phyloP scores from a whole-genome alignment of 1,139 yeast genomes.

The Sugiyamaella xylanicola region DNA sequence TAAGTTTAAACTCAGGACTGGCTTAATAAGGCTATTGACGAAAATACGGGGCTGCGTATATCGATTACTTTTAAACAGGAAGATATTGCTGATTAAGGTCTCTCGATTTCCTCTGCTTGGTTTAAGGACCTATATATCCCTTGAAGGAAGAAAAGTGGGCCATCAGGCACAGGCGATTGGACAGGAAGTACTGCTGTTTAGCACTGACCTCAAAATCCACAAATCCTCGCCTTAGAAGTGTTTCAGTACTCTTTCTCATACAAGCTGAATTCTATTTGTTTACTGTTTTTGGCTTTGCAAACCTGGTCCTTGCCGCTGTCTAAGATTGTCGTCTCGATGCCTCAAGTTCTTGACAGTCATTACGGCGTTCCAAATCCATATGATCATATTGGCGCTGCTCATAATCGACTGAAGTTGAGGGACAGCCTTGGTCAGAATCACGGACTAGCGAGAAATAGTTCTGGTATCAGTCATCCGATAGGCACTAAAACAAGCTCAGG shows the following conservation, averaged over 20 bases:
- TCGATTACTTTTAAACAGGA: too few species aligned
- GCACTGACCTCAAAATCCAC: too few species aligned
- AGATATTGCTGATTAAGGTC: too few species aligned
- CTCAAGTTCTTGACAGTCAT: constrained; percentile 9
- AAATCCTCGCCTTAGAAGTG: background rate
- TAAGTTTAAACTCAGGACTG: background rate
- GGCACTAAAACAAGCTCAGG: background rate
- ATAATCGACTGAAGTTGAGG: constrained; percentile 9
- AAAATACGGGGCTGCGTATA: too few species aligned
- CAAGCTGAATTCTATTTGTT: background rate
- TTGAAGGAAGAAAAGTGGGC: too few species aligned
- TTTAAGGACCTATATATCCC: too few species aligned
- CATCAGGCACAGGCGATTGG: too few species aligned
- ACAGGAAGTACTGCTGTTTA: too few species aligned
- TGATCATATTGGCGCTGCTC: constrained; percentile 17
- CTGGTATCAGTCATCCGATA: background rate
- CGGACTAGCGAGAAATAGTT: background rate
- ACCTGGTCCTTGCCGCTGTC: constrained; percentile 2
- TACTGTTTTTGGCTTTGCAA: background rate
- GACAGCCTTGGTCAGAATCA: constrained; percentile 8
- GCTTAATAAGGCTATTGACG: background rate
- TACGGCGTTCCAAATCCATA: constrained; percentile 11
- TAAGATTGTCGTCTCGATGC: constrained; percentile 6
- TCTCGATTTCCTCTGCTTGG: too few species aligned
- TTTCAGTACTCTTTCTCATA: background rate